These are phyloP conservation scores for Aaosphaeria arxii DNA, from an alignment of 2,329 filamentous ascomycete genomes.

Conservation along the genomic window DNA sequence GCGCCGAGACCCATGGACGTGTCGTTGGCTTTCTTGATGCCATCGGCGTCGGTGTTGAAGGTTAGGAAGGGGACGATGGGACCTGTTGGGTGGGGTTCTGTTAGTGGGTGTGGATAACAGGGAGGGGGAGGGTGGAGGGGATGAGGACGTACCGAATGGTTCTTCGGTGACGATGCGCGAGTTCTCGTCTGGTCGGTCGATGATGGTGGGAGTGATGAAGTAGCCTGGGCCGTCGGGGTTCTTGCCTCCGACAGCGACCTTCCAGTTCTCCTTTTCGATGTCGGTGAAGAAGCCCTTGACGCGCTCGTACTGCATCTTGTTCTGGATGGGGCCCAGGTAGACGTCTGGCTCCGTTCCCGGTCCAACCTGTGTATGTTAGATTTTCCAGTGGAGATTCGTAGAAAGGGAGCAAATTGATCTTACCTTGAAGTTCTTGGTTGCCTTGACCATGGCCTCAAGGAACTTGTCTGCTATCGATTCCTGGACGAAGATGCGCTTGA, in stretches of 20 bases:
- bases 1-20: constrained; percentile 48
- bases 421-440: constrained; percentile 31
- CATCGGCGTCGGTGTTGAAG: constrained; percentile 54
- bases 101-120: not conserved
- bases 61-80: constrained; percentile 62
- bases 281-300: constrained; percentile 54
- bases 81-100: not conserved
- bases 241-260: constrained; percentile 41
- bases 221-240: constrained; percentile 38
- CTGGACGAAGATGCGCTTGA: constrained; percentile 61
- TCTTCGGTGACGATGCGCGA: constrained; percentile 56
- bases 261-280: constrained; percentile 38
- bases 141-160: constrained; percentile 43
- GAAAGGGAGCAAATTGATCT: too few species aligned
- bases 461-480: constrained; percentile 59
- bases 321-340: constrained; percentile 43
- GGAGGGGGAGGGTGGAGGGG: not conserved
- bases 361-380: constrained; percentile 24
- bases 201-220: constrained; percentile 56
- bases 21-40: constrained; percentile 44
- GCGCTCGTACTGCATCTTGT: constrained; percentile 39
- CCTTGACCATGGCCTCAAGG: constrained; percentile 42
- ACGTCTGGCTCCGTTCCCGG: constrained; percentile 35
- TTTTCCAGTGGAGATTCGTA: not conserved
- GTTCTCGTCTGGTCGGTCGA: constrained; percentile 54